These are phyloP conservation scores for Chrysanthemum seticuspe DNA, from an alignment of 129 eudicot species.

Conservation along the genomic window DNA sequence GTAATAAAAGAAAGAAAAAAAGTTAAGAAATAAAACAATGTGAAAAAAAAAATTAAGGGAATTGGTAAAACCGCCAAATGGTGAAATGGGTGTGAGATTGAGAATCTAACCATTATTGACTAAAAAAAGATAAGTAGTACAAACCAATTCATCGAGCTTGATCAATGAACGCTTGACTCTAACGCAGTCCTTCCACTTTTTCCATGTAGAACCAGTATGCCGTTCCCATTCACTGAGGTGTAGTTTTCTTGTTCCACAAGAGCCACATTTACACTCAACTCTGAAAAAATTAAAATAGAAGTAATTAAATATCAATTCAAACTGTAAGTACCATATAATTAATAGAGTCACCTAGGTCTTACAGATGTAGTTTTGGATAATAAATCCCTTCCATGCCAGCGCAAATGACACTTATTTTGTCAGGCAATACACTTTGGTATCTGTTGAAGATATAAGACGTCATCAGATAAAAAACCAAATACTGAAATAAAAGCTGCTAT, in stretches of 20 bases:
- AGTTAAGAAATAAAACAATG: too few relatives aligned
- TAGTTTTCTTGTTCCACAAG: constrained; percentile 74
- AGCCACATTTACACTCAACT: constrained; percentile 85
- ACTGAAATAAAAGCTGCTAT: background rate
- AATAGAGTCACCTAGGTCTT: constrained; percentile 28
- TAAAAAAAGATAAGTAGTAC: constrained; percentile 18
- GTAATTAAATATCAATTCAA: background rate
- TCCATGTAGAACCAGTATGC: constrained; percentile 84
- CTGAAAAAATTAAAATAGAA: constrained; percentile 35
- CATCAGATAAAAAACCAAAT: background rate
- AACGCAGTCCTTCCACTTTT: constrained; percentile 83
- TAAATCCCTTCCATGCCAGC: constrained; percentile 78
- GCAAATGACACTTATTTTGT: constrained; percentile 68
- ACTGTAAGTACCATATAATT: background rate
- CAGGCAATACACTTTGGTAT: constrained; percentile 50
- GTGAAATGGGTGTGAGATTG: background rate
- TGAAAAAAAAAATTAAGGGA: too few relatives aligned
- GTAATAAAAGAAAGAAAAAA: too few relatives aligned
- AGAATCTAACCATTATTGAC: background rate
- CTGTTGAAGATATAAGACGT: constrained; percentile 31
- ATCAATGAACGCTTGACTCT: constrained; percentile 66
- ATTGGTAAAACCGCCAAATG: too few relatives aligned
- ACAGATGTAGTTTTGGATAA: constrained; percentile 68
- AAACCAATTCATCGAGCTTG: constrained; percentile 70
- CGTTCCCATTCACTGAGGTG: constrained; percentile 81